Base-by-base conservation (phyloP, 768 basidiomycete genomes). In the Bullera alba region DNA sequence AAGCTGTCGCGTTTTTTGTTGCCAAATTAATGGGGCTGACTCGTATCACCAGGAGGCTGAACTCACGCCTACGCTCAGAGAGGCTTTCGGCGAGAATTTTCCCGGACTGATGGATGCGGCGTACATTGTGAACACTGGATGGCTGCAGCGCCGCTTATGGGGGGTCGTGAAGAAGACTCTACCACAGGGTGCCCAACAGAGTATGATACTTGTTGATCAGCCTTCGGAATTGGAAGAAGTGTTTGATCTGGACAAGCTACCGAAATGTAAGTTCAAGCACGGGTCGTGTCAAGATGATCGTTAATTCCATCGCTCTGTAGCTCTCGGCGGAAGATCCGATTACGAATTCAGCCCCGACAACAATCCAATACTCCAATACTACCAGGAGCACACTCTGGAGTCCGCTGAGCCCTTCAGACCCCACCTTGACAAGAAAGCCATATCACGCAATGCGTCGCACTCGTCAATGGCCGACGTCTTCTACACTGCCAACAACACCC, bases 81-180 rank as follows among this genome's bases (percentile, higher is more conserved):
- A 62, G 5, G 63, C 72, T 10, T 59, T 61, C 7, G 68, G 69
- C 38, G 61, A 67, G 25, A 56, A 69, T 44, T 73, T 67, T 41
- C 70, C 72, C 3, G 69, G 69, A 1, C 51, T 70, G 25, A 60
- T 71, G 49, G 57, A 61, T 16, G 43, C 56, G 5, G 63, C 68
- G 25, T 64, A 64, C 52, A 60, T 73, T 25, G 56, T 69, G 32
- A 71, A 71, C 50, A 59, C 66, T 12, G 63, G 67, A 0, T 73
- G 72, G 72, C 61, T 62, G 0, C 63, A 67, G 27, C 48, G 63
- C 17, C 58, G 58, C 15, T 56, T 71, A 46, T 73, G 72, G 72
- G 53, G 58, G 4, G 51, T 67, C 36, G 45, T 73, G 48, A 71
- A 72, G 46, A 61, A 65, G 12, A 53, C 72, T 15, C 43, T 73